Evolutionary conservation across 768 basidiomycete genomes (phyloP), one percentile per base, ranked within the genome.

Genomic region (Calocera cornea): DNA sequence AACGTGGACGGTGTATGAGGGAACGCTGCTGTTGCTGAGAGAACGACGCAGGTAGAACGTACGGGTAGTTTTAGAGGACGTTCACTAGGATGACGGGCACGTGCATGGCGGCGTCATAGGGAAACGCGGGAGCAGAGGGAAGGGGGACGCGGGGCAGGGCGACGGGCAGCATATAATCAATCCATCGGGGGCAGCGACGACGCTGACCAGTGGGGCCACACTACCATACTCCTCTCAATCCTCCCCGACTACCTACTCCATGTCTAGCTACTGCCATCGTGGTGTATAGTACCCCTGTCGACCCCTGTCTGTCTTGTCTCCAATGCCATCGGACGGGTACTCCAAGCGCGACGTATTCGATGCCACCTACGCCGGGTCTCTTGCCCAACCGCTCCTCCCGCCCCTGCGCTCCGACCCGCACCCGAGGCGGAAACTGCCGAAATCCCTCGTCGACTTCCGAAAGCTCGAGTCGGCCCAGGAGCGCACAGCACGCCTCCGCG

Each of bases 1-100:
- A 68, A 92, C 87, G 1, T 97, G 94, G 94, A 89, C 85, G 1
- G 88, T 93, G 0, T 97, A 94, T 70, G 94, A 95, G 75, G 87
- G 86, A 44, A 75, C 87, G 27, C 77, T 91, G 40, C 14, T 67
- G 33, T 83, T 89, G 73, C 79, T 87, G 31, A 12, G 54, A 33
- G 54, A 60, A 5, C 2, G 54, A 33, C 24, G 44, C 5, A 3
- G 44, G 24, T 47, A n/a, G 44, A 47, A 47, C 7, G 19, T 19
- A 17, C 19, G 8, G 19, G 44, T 47, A 8, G 44, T 8, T 17
- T 5, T 8, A 24, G 19, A 47, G 14, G 36, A 47, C 24, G 44
- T 47, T 19, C 5, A 17, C 5, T 47, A n/a, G 49, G 12, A 10
- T 16, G 49, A 19, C 31, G 27, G 31, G 54, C 54, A 60, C 54